Base-by-base conservation (phyloP, 371 early-diverging fungal species). In the Dentiscutata heterogama region DNA sequence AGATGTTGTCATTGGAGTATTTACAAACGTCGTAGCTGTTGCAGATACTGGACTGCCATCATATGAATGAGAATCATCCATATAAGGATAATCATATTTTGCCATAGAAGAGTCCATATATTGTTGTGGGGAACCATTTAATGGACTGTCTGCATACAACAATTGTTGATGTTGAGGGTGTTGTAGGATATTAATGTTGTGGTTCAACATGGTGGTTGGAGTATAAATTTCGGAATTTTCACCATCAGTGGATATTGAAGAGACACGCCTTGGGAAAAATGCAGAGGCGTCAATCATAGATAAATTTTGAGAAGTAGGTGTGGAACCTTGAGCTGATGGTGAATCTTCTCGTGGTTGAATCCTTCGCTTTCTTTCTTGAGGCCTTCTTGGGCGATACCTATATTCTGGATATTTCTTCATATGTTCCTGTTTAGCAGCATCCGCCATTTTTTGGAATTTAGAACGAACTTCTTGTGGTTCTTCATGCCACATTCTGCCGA, bases 321-420 rank as follows among this genome's bases (percentile, higher is more conserved):
- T 50, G 27, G 51, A 22, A 14, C 68, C 51, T 6, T 11, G 25
- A n/a, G 14, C 53, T 16, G 77, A 61, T 18, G 80, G 35, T 10
- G 71, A 46, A 22, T 65, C 56, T 25, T 80, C 71, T 27, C 80
- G 54, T 25, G 72, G 72, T 80, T 68, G 80, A 56, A 80, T 60
- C 20, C 80, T 68, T 5, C 80, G 68, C 31, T 80, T 80, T n/a
- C 72, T 68, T 42, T 80, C 80, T 80, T 80, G 70, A 7, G 82
- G 82, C 50, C 79, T 54, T 27, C 72, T 20, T 53, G 82, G 82
- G 22, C 77, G 82, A 64, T 76, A 86, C 58, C 84, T 81, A 76
- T 86, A 86, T 16, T 84, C 81, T 25, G 86, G 86, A 35, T 84
- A 82, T 51, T 82, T 71, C 3, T 71, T 53, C 25, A 74, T 75